Evolutionary conservation across 1,284 basidiomycete species (phyloP).

Genomic region (Ceratorhiza oryzae-sativae): DNA sequence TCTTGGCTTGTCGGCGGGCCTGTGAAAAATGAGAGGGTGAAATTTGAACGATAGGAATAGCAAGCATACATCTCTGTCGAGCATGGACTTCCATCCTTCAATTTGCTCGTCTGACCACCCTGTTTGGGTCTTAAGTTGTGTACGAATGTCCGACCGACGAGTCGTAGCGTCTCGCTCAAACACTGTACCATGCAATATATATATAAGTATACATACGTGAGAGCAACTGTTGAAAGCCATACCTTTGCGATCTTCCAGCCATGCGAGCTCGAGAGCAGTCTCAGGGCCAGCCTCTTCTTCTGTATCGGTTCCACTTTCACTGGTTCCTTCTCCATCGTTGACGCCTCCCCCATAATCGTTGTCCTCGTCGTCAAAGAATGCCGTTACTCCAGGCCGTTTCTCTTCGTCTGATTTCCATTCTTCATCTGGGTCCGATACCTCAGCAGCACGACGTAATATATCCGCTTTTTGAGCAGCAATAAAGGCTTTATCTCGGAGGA

Average conservation of each 20-base stretch:
- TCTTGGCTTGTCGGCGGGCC: slow-evolving; percentile 72
- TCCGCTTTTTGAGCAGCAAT: slow-evolving; percentile 79
- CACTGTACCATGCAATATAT: slow-evolving; percentile 48
- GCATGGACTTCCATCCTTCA: slow-evolving; percentile 87
- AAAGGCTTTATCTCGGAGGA: slow-evolving; percentile 65
- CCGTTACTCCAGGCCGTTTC: slow-evolving; percentile 62
- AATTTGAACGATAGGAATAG: neutral
- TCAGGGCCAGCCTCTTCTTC: slow-evolving; percentile 43
- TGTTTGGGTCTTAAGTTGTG: slow-evolving; percentile 69
- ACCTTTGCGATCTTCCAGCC: slow-evolving; percentile 41
- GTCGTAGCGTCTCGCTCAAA: slow-evolving; percentile 81
- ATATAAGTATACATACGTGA: neutral
- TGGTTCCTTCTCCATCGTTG: slow-evolving; percentile 45
- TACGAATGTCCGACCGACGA: slow-evolving; percentile 68
- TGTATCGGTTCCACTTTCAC: slow-evolving; percentile 44
- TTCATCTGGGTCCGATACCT: slow-evolving; percentile 43
- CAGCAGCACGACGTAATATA: slow-evolving; percentile 78
- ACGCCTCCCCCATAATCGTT: slow-evolving; percentile 55
- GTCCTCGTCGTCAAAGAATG: slow-evolving; percentile 54
- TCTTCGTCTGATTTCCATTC: slow-evolving; percentile 64
- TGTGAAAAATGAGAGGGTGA: slow-evolving; percentile 47
- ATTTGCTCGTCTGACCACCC: slow-evolving; percentile 81
- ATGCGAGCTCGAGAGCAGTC: slow-evolving; percentile 24
- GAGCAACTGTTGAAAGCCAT: neutral
- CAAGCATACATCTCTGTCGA: slow-evolving; percentile 74